Conservation (phyloP, 495 filamentous ascomycete genomes). For the Penicillium flavigenum region DNA sequence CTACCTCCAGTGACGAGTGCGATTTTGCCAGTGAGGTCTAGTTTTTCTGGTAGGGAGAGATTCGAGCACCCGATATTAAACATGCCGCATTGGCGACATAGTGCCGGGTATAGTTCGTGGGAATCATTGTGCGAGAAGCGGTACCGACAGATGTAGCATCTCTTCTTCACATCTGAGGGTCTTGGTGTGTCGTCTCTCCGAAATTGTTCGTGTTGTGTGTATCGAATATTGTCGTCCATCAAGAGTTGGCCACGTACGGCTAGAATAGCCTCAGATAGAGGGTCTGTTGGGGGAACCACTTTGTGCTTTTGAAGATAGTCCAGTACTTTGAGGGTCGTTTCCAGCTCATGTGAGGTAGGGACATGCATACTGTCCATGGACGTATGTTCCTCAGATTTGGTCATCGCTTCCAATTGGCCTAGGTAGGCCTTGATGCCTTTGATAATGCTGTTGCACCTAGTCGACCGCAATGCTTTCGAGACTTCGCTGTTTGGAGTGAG, state of each 20-base stretch:
- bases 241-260: slow-evolving; percentile 16
- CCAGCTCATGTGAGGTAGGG: slow-evolving; percentile 20
- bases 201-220: neutral
- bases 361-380: slow-evolving; percentile 6
- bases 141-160: slow-evolving; percentile 47
- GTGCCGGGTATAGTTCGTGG: slow-evolving; percentile 36
- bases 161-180: slow-evolving; percentile 2
- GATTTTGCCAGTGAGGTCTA: slow-evolving; percentile 32
- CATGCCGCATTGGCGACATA: slow-evolving; percentile 43
- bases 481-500: slow-evolving; percentile 23
- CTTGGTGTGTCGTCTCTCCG: neutral
- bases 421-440: slow-evolving; percentile 32
- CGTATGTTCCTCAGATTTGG: too few species aligned
- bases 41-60: slow-evolving; percentile 35
- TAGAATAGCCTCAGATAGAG: slow-evolving; percentile 25
- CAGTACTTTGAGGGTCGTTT: slow-evolving; percentile 31
- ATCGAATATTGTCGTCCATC: slow-evolving; percentile 15
- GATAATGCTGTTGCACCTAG: slow-evolving; percentile 32
- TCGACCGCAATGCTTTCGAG: slow-evolving; percentile 11
- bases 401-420: slow-evolving; percentile 14
- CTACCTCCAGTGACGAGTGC: slow-evolving; percentile 51
- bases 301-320: slow-evolving; percentile 21
- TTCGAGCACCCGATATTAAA: slow-evolving; percentile 37
- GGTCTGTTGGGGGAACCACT: slow-evolving; percentile 12
- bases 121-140: slow-evolving; percentile 18